These are phyloP conservation scores for Saccharomycopsis capsularis DNA, from an alignment of 805 yeast species.

Conservation along the genomic window DNA sequence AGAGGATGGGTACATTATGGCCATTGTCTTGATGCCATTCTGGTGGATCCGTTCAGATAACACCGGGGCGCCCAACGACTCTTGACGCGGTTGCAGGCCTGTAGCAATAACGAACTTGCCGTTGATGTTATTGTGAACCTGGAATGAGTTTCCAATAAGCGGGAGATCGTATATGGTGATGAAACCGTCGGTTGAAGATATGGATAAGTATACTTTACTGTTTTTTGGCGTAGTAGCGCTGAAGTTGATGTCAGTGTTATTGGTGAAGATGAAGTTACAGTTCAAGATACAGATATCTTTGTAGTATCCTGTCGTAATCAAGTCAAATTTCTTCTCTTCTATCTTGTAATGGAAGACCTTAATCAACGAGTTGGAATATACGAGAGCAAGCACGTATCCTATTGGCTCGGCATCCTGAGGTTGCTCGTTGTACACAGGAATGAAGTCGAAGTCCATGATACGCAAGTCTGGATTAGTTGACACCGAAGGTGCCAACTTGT, in stretches of 20 bases:
- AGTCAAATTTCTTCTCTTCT: slow-evolving; percentile 32
- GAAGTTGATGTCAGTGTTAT: too few relatives aligned
- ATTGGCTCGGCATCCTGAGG: slow-evolving; percentile 23
- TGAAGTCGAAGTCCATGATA: slow-evolving; percentile 74
- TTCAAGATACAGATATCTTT: slow-evolving; percentile 72
- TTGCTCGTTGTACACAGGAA: slow-evolving; percentile 31
- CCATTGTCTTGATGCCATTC: slow-evolving; percentile 64
- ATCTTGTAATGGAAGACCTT: slow-evolving; percentile 53
- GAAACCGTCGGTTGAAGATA: slow-evolving; percentile 81
- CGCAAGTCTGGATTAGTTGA: slow-evolving; percentile 71
- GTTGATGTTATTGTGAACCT: slow-evolving; percentile 17
- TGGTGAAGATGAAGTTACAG: slow-evolving; percentile 38
- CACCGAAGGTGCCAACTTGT: slow-evolving; percentile 46
- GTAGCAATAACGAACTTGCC: too few relatives aligned
- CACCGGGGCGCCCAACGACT: slow-evolving; percentile 17
- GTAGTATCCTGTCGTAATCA: slow-evolving; percentile 46
- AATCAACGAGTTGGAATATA: slow-evolving; percentile 79
- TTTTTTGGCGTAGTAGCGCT: slow-evolving; percentile 21
- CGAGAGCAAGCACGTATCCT: slow-evolving; percentile 56
- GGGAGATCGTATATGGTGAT: slow-evolving; percentile 52
- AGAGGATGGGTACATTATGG: slow-evolving; percentile 7
- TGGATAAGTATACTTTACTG: slow-evolving; percentile 33
- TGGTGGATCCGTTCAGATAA: slow-evolving; percentile 61
- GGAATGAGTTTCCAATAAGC: neutral
- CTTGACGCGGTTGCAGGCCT: too few relatives aligned